Base-by-base conservation (phyloP, 2,329 filamentous ascomycete genomes). In the Fusarium brevicatenulatum region DNA sequence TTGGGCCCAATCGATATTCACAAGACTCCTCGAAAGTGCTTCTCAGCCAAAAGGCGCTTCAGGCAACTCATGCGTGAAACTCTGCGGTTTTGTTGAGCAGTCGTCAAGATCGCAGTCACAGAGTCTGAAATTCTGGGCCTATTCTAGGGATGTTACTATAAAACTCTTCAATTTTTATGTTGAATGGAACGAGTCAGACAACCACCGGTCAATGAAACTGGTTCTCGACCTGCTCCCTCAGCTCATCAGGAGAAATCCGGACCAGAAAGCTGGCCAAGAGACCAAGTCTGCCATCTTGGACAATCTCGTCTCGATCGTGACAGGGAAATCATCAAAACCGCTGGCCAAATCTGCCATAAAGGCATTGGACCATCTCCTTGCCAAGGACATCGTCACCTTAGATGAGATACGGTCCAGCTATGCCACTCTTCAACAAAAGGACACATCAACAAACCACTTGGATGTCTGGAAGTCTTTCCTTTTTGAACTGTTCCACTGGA, bases 311-410 rank as follows among this genome's bases (percentile, higher is more conserved):
- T 86, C 88, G 4, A 89, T 91, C 19, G 86, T 93, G 46, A 85
- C 87, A 28, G 86, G 89, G 63, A 85, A 88, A 67, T 89, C 89
- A 39, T 85, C 90, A 21, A 90, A 89, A 71, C 87, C 90, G 15
- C 85, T 91, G 57, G 90, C 91, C 44, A 94, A 94, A 78, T 92
- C 92, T 40, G 89, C 91, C 11, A 87, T 94, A 68, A 91, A 91
- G 76, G 88, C 88, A 21, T 82, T 94, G 42, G 90, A 92, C 53
- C 87, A 91, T 75, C 88, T 94, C 63, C 78, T 94, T 7, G 83
- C 85, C 53, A 94, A 92, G 78, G 82, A 84, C 5, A 84, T 91
- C 18, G 81, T 92, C 32, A 83, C 82, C 75, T 75, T 87, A 63
- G 78, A 83, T 63, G 82, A 88, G 65, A 80, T 90, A 37, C 79